These are phyloP conservation scores for Karstenula rhodostoma DNA, from an alignment of 2,329 filamentous ascomycete species.

Conservation along the genomic window DNA sequence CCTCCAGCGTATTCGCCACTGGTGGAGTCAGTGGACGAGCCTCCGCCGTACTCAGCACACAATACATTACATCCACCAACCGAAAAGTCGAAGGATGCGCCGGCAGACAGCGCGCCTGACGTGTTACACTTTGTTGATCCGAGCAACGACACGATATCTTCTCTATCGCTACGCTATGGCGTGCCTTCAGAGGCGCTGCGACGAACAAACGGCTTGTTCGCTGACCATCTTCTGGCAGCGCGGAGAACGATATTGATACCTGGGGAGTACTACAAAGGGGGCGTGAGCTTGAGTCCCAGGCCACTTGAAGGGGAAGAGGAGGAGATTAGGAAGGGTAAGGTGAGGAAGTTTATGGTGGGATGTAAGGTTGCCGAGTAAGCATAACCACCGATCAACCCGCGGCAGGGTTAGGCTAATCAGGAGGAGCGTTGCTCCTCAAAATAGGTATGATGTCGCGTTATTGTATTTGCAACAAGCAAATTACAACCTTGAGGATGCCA, in stretches of 20 bases:
- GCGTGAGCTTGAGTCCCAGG: constrained; percentile 71
- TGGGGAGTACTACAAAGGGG: constrained; percentile 71
- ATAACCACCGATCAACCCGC: not conserved
- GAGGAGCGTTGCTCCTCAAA: constrained; percentile 44
- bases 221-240: constrained; percentile 74
- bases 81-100: constrained; percentile 40
- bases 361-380: constrained; percentile 79
- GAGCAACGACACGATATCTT: constrained; percentile 70
- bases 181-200: constrained; percentile 71
- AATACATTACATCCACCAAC: constrained; percentile 31
- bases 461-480: constrained; percentile 76
- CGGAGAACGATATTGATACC: constrained; percentile 77
- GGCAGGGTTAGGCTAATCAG: constrained; percentile 40
- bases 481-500: constrained; percentile 72
- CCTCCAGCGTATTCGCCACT: constrained; percentile 71
- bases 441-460: constrained; percentile 72
- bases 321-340: constrained; percentile 72
- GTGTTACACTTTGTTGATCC: constrained; percentile 79
- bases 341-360: constrained; percentile 79
- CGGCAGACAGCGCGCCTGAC: constrained; percentile 61
- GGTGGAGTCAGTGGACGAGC: constrained; percentile 42
- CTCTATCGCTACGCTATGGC: constrained; percentile 74
- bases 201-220: constrained; percentile 72
- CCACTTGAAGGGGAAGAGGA: constrained; percentile 80
- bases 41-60: constrained; percentile 55